These are phyloP conservation scores for Calonectria pseudoturangicola DNA, from an alignment of 2,329 filamentous ascomycete species.

Conservation along the genomic window DNA sequence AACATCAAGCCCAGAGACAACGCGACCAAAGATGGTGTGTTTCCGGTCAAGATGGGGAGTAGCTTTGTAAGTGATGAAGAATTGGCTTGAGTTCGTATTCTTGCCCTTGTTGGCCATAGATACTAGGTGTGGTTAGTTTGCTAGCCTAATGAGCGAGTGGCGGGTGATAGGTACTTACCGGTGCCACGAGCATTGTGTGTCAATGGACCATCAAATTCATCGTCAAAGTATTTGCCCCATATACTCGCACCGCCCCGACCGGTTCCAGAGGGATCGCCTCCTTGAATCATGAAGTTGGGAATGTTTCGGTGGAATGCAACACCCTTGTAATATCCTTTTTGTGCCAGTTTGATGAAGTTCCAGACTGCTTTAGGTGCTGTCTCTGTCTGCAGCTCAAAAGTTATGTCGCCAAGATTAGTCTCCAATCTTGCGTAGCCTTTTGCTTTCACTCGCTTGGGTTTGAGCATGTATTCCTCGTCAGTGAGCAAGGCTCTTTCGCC, in stretches of 20 bases:
- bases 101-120: constrained; percentile 99
- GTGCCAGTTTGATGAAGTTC: constrained; percentile 93
- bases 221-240: constrained; percentile 95
- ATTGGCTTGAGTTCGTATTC: constrained; percentile 96
- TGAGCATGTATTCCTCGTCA: constrained; percentile 98
- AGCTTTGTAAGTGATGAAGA: constrained; percentile 92
- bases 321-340: constrained; percentile 91
- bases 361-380: constrained; percentile 94
- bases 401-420: constrained; percentile 89
- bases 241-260: constrained; percentile 92
- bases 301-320: constrained; percentile 96
- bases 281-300: constrained; percentile 97
- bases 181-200: constrained; percentile 89
- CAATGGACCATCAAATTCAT: constrained; percentile 92
- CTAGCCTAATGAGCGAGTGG: not conserved
- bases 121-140: constrained; percentile 52
- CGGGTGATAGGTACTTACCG: constrained; percentile 62
- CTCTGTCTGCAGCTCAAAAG: constrained; percentile 92
- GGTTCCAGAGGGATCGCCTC: constrained; percentile 94
- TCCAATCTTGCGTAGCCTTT: constrained; percentile 94
- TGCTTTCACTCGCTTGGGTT: constrained; percentile 89
- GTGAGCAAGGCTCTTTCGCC: constrained; percentile 89
- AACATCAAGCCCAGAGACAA: constrained; percentile 85
- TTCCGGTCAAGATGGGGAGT: constrained; percentile 93
- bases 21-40: constrained; percentile 95